These are phyloP conservation scores for Pestalotiopsis sp. DNA, from an alignment of 2,329 filamentous ascomycete genomes.

Conservation along the genomic window DNA sequence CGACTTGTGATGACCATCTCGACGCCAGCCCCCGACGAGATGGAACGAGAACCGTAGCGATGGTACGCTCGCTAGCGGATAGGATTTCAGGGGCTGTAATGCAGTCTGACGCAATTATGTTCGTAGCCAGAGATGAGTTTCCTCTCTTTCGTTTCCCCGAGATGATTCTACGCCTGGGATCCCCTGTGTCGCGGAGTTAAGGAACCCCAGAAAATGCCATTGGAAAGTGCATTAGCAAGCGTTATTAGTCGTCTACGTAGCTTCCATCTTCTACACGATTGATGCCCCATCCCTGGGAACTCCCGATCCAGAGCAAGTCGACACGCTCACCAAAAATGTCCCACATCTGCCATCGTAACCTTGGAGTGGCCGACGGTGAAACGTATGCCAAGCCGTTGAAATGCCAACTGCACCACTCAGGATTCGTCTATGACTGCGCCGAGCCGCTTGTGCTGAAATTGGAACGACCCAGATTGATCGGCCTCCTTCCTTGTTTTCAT, in stretches of 20 bases:
- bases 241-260: not conserved
- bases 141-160: not conserved
- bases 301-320: not conserved
- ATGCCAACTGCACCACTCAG: slow-evolving; percentile 12
- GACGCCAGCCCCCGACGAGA: not conserved
- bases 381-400: slow-evolving; percentile 14
- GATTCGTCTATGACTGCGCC: slow-evolving; percentile 8
- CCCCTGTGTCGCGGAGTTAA: not conserved
- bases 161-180: not conserved
- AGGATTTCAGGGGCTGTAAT: slow-evolving; percentile 5
- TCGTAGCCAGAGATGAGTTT: not conserved
- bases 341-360: slow-evolving; percentile 11
- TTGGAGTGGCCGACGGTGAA: slow-evolving; percentile 10
- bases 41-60: not conserved
- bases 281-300: not conserved
- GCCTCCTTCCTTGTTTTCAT: slow-evolving; percentile 5
- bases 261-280: not conserved
- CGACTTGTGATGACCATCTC: not conserved
- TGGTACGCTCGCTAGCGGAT: not conserved
- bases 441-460: slow-evolving; percentile 9
- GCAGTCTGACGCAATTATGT: slow-evolving; percentile 11
- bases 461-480: not conserved
- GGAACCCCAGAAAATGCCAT: not conserved
- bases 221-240: not conserved
- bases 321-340: not conserved